A percentile compares a stretch with the other conserved stretches of the same genome.
phyloP scores from a whole-genome alignment of 176 grass and related monocot species.

The Aegilops longissima region DNA sequence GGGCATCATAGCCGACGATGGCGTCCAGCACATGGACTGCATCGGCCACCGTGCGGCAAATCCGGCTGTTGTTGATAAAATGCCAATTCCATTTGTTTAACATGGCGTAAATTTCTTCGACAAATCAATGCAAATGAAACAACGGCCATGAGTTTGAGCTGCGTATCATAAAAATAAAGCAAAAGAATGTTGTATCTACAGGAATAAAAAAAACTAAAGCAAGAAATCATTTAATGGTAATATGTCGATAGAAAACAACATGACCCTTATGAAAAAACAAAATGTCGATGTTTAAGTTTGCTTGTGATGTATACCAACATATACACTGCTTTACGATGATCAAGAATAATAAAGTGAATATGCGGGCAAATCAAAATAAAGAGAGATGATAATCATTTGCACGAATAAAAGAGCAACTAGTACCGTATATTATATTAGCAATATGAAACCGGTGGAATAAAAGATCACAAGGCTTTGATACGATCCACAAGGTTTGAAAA shows the following conservation, averaged over 20 bases:
- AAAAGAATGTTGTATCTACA: neutral
- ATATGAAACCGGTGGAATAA: neutral
- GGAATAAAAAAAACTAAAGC: neutral
- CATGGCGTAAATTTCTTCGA: neutral
- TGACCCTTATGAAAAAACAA: no score
- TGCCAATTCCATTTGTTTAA: neutral
- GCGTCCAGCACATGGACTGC: conserved; percentile 52
- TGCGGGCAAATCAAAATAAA: neutral
- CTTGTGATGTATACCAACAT: neutral
- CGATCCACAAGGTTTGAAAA: neutral
- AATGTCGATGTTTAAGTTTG: no score
- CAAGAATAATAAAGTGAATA: neutral
- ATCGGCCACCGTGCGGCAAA: conserved; percentile 43
- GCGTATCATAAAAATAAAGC: neutral
- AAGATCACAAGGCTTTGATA: neutral
- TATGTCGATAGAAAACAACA: no score
- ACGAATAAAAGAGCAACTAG: neutral
- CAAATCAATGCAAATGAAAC: neutral
- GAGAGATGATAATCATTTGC: neutral
- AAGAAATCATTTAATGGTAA: no score
- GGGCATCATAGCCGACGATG: conserved; percentile 45
- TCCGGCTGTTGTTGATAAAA: conserved; percentile 18
- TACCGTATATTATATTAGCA: no score
- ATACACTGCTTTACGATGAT: neutral
- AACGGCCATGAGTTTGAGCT: no score